These are phyloP conservation scores for Fusarium chlamydosporum DNA, from an alignment of 2,329 filamentous ascomycete genomes.

Conservation along the genomic window DNA sequence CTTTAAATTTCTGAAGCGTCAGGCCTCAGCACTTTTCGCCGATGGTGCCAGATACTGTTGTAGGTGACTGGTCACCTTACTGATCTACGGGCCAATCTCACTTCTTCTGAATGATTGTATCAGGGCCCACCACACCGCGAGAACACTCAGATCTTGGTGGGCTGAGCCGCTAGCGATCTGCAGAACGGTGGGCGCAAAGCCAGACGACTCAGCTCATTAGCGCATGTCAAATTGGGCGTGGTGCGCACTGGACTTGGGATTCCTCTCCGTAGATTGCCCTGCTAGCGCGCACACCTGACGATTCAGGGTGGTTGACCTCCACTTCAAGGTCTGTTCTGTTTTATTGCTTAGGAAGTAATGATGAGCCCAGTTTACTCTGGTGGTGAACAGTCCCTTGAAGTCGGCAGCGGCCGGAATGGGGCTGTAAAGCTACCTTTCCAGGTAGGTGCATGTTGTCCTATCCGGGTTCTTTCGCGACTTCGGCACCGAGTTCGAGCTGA, in stretches of 20 bases:
- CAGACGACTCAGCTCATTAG: constrained; percentile 50
- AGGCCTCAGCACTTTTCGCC: constrained; percentile 21
- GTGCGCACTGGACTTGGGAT: constrained; percentile 30
- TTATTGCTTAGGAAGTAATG: constrained; percentile 27
- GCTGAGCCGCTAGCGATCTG: constrained; percentile 51
- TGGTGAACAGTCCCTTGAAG: constrained; percentile 27
- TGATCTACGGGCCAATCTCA: constrained; percentile 52
- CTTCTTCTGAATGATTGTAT: constrained; percentile 42
- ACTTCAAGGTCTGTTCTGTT: constrained; percentile 18
- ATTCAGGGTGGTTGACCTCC: constrained; percentile 33
- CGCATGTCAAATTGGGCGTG: constrained; percentile 37
- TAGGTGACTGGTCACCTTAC: constrained; percentile 48
- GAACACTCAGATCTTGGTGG: constrained; percentile 50
- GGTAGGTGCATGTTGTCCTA: neutral
- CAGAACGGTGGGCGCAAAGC: constrained; percentile 50
- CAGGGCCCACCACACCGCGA: constrained; percentile 44
- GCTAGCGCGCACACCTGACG: constrained; percentile 30
- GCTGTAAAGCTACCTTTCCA: constrained; percentile 10
- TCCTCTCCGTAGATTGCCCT: constrained; percentile 31
- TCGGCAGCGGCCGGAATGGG: constrained; percentile 36
- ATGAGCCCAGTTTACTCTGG: constrained; percentile 13
- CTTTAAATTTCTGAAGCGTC: constrained; percentile 12
- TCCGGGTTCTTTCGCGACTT: constrained; percentile 1
- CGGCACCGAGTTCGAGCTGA: constrained; percentile 25
- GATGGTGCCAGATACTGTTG: constrained; percentile 24